Conservation (phyloP, 2,329 filamentous ascomycete genomes). For the Phialophora expanda region DNA sequence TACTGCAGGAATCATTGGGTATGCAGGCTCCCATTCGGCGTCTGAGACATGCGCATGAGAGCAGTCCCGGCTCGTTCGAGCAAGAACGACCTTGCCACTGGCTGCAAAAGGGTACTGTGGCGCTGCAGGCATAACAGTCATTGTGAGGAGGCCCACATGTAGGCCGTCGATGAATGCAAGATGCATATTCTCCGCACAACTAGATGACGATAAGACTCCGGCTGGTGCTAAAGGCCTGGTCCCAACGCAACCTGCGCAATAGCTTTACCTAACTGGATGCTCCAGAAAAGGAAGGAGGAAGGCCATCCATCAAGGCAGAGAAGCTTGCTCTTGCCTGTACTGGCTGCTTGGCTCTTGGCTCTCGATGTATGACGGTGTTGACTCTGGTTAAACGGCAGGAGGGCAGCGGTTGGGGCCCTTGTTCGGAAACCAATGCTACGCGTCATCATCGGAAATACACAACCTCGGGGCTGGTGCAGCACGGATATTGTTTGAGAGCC, state of each 20-base stretch:
- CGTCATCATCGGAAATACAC: not conserved
- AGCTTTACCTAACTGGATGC: not conserved
- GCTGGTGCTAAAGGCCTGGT: not conserved
- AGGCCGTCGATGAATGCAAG: not conserved
- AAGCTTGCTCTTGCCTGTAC: not conserved
- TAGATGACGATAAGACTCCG: not conserved
- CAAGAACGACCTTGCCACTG: not conserved
- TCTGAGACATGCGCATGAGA: not conserved
- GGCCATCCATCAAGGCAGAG: not conserved
- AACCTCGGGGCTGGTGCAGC: not conserved
- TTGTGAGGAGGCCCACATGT: not conserved
- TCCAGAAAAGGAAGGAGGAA: not conserved
- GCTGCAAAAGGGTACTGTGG: not conserved
- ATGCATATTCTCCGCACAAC: conserved; percentile 1
- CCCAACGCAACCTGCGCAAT: not conserved
- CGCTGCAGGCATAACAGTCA: not conserved
- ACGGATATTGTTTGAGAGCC: not conserved
- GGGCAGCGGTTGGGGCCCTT: not conserved
- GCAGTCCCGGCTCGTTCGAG: not conserved
- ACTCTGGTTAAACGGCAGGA: conserved; percentile 1
- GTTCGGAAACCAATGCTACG: not conserved
- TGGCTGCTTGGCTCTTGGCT: not conserved
- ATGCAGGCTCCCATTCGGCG: not conserved
- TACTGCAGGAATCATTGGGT: not conserved
- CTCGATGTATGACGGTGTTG: conserved; percentile 13